Evolutionary conservation across 208 protist species (phyloP).

Genomic region (Leishmania turanica): DNA sequence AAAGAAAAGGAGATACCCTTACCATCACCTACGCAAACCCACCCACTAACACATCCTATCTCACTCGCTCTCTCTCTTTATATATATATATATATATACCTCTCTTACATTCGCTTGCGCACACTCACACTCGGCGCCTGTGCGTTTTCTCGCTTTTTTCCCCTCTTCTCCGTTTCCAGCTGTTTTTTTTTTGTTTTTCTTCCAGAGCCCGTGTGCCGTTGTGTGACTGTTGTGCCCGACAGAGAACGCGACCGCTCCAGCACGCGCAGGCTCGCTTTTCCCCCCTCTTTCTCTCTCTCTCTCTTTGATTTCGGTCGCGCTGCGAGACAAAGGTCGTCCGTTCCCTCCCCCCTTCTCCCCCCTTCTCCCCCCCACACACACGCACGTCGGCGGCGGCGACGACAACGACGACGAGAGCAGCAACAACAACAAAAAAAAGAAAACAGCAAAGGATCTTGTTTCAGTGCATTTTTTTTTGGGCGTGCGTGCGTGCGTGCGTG

Average conservation of each 20-base stretch:
- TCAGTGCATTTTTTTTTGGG: background rate
- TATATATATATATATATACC: too few species aligned
- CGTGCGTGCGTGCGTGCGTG: background rate
- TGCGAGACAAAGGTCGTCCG: background rate
- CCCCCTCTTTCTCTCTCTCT: background rate
- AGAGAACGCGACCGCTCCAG: background rate
- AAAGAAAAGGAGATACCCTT: background rate
- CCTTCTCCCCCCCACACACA: background rate
- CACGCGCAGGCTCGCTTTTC: background rate
- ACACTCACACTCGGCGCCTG: background rate
- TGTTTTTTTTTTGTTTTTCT: background rate
- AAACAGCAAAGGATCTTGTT: background rate
- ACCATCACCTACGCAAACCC: background rate
- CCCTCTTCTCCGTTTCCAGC: background rate
- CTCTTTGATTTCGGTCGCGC: too few species aligned
- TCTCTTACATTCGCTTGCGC: background rate
- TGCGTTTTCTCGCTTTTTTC: slow-evolving; percentile 17
- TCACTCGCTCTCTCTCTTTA: background rate
- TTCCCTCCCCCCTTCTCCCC: too few species aligned
- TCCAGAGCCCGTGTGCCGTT: background rate
- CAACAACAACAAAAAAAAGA: background rate
- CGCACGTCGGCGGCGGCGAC: background rate
- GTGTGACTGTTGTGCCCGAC: background rate
- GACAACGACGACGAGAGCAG: background rate
- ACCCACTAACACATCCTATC: background rate